phyloP scores from a whole-genome alignment of 2,329 filamentous ascomycete species.

The Neonectria magnoliae region DNA sequence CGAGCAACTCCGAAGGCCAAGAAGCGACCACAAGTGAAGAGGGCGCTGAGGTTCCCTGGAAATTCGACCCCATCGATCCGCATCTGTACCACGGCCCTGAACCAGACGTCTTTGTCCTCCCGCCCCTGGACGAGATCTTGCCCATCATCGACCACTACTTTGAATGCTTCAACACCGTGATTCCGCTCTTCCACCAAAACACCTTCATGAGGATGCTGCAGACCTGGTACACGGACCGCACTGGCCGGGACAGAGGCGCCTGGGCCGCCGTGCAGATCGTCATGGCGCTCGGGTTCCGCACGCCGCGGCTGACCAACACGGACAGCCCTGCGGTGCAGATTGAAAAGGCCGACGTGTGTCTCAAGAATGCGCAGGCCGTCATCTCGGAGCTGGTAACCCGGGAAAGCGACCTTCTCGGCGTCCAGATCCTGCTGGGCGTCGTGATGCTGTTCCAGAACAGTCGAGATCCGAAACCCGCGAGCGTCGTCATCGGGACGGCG shows the following conservation, averaged over 20 bases:
- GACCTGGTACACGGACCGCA: conserved; percentile 46
- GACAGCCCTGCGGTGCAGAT: conserved; percentile 30
- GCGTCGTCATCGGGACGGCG: conserved; percentile 52
- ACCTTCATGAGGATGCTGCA: conserved; percentile 50
- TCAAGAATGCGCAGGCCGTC: conserved; percentile 51
- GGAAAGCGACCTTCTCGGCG: conserved; percentile 50
- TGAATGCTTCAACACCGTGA: conserved; percentile 45
- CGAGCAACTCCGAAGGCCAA: neutral
- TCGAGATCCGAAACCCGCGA: conserved; percentile 49
- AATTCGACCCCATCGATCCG: conserved; percentile 36
- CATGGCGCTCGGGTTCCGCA: conserved; percentile 50
- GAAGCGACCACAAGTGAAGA: neutral
- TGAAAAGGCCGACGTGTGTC: conserved; percentile 42
- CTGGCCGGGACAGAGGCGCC: conserved; percentile 34
- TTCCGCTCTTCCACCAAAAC: conserved; percentile 51
- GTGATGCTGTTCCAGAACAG: conserved; percentile 51
- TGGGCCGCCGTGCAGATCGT: conserved; percentile 55
- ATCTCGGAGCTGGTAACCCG: conserved; percentile 51
- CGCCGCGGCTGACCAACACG: conserved; percentile 31
- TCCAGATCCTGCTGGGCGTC: conserved; percentile 53
- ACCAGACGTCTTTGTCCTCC: conserved; percentile 37
- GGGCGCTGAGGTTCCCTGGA: conserved; percentile 19
- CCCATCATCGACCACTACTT: conserved; percentile 53
- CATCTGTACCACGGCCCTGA: conserved; percentile 31
- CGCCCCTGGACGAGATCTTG: conserved; percentile 48